Conservation (phyloP, 2,329 filamentous ascomycete species). For the Penicillium sp. region DNA sequence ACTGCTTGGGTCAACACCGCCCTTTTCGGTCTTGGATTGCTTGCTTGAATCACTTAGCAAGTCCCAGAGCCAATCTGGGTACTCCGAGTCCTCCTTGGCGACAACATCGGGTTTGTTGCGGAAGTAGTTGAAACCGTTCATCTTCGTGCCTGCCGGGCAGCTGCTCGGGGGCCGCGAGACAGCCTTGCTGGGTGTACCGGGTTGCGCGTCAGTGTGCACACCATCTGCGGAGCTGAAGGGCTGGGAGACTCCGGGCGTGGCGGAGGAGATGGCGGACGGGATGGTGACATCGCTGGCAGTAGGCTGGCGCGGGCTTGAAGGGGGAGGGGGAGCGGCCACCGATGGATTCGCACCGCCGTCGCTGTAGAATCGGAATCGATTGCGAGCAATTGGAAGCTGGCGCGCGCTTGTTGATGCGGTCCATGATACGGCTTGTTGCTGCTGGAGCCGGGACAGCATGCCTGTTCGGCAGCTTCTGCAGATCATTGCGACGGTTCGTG, state of each 20-base stretch:
- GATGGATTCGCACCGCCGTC: constrained; percentile 26
- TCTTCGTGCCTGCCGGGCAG: constrained; percentile 37
- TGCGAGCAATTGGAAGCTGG: constrained; percentile 29
- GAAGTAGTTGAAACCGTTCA: constrained; percentile 45
- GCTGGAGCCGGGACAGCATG: constrained; percentile 38
- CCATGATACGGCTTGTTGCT: constrained; percentile 27
- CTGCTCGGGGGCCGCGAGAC: constrained; percentile 35
- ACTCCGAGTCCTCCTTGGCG: constrained; percentile 46
- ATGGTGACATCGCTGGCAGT: constrained; percentile 29
- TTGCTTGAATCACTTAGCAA: constrained; percentile 39
- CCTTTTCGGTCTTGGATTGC: constrained; percentile 29
- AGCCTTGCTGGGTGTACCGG: constrained; percentile 27
- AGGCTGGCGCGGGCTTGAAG: constrained; percentile 32
- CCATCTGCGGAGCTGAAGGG: constrained; percentile 38
- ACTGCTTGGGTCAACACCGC: constrained; percentile 41
- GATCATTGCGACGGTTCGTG: constrained; percentile 31
- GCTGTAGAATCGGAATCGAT: constrained; percentile 34
- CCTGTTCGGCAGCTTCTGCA: constrained; percentile 41
- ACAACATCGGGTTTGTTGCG: constrained; percentile 45
- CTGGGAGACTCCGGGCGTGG: constrained; percentile 39
- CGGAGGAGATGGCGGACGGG: constrained; percentile 38
- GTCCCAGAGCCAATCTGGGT: constrained; percentile 48
- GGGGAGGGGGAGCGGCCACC: constrained; percentile 28
- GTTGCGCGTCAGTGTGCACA: constrained; percentile 26
- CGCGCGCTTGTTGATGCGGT: constrained; percentile 27